Percentiles rank a stretch among this genome's conserved stretches.
These are phyloP conservation scores for Colletotrichum camelliae DNA, from an alignment of 2,329 filamentous ascomycete species.

Conservation along the genomic window DNA sequence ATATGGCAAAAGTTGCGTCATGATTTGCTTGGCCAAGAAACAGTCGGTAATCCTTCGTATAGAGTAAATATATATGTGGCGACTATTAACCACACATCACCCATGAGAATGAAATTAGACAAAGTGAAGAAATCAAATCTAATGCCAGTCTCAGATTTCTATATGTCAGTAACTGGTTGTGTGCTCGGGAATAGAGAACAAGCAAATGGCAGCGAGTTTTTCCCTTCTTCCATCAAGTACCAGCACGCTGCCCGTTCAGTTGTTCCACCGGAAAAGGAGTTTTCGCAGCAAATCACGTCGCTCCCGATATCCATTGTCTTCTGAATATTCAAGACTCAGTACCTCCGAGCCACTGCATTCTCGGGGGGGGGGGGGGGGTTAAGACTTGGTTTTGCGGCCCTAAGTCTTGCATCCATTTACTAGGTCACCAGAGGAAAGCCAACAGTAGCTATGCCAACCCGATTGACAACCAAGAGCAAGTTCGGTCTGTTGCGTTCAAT, in stretches of 20 bases:
- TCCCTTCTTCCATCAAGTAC: not conserved
- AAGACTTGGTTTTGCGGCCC: rapidly evolving
- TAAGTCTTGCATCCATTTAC: not conserved
- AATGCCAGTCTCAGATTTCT: too few relatives aligned
- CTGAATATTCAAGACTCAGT: rapidly evolving
- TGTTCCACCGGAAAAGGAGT: not conserved
- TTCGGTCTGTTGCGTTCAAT: not conserved
- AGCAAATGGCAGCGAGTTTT: too few relatives aligned
- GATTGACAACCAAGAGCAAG: too few relatives aligned
- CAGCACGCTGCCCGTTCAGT: rapidly evolving
- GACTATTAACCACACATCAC: not conserved
- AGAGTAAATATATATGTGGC: not conserved
- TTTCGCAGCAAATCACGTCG: not conserved
- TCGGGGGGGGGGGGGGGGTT: too few relatives aligned
- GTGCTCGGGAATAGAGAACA: too few relatives aligned
- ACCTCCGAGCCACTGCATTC: not conserved
- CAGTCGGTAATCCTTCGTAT: not conserved
- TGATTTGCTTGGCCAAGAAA: too few relatives aligned
- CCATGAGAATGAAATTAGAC: rapidly evolving
- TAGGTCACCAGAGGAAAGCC: not conserved
- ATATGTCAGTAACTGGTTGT: too few relatives aligned
- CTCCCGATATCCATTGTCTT: rapidly evolving
- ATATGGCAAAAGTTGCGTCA: too few relatives aligned
- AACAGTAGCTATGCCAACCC: not conserved
- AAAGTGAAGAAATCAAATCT: not conserved